Evolutionary conservation across 345 rosid genomes (phyloP).

Genomic region (Salix udensis): DNA sequence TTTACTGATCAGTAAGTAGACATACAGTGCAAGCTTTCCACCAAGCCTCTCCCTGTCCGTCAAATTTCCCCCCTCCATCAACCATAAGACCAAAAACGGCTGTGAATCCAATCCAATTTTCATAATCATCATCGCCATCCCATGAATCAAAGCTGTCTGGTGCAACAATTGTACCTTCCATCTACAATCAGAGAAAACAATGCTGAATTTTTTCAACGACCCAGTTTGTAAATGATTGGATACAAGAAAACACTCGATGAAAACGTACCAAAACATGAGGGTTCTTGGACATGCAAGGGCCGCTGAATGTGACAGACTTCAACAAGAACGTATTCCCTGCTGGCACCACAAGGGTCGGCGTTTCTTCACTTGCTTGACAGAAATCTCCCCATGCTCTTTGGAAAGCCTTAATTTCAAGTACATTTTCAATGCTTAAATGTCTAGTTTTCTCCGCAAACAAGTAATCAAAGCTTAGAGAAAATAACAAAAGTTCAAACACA

Average conservation of each 20-base stretch:
- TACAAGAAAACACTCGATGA: neutral
- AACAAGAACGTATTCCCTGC: conserved; percentile 19
- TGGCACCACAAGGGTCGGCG: conserved; percentile 19
- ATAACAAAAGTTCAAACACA: too few species aligned
- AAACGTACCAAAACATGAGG: conserved; percentile 13
- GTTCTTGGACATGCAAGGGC: conserved; percentile 28
- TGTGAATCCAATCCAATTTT: conserved; percentile 15
- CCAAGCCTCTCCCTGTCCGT: conserved; percentile 15
- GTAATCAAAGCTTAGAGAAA: too few species aligned
- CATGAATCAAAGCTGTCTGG: conserved; percentile 3
- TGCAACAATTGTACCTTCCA: conserved; percentile 20
- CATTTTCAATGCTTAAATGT: too few species aligned
- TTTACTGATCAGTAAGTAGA: too few species aligned
- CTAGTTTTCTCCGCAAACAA: too few species aligned
- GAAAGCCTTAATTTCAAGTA: conserved; percentile 8
- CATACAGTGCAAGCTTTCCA: conserved; percentile 2
- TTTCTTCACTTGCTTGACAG: conserved; percentile 1
- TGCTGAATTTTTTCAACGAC: too few species aligned
- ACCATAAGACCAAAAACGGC: conserved; percentile 8
- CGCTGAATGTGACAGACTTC: conserved; percentile 6
- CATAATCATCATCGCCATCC: neutral
- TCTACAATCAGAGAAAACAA: neutral
- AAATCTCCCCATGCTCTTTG: conserved; percentile 21
- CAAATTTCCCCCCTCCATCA: conserved; percentile 11
- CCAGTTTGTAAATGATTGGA: too few species aligned